Evolutionary conservation across 768 basidiomycete species (phyloP), one percentile per base, ranked within the genome.

Genomic region (Psilocybe azurescens): DNA sequence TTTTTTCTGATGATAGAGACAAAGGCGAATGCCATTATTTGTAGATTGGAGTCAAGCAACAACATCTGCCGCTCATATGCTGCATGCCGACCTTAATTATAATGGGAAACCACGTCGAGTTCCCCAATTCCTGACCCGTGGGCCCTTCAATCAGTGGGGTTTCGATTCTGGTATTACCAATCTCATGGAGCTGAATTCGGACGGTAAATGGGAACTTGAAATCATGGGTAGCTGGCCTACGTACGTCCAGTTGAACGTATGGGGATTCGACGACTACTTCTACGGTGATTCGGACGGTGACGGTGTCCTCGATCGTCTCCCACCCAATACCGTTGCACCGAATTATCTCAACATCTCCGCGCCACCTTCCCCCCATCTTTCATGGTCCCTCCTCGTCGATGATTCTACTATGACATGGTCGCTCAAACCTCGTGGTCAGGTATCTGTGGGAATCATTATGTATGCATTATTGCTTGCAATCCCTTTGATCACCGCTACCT

Each of bases 261-360:
- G 89, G 81, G 90, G 87, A 60, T 95, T 88, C 73, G 94, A 96
- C 71, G 87, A 96, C 68, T 97, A 86, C 78, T 97, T 90, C 79
- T 97, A 96, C 67, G 95, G 95, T 61, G 95, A 97, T 69, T 78
- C 86, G 11, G 95, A 97, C 70, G 87, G 82, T 30, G 95, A 97
- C 69, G 93, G 93, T 53, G 79, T 95, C 54, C 80, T 97, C 68
- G 95, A 97, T 69, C 93, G 95, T 58, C 85, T 97, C 6, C 93
- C 95, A 11, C 95, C 95, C 20, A 96, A 96, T 75, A 86, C 88
- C 4, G 84, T 85, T 28, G 90, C 93, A 1, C 86, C 93, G 30
- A 96, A 95, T 74, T 97, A 87, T 73, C 77, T 96, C 66, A 97
- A 97, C 77, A 88, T 97, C 79, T 93, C 95, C 30, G 90, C 93